Conservation (phyloP, 805 yeast species). For the Starmera caribaea region DNA sequence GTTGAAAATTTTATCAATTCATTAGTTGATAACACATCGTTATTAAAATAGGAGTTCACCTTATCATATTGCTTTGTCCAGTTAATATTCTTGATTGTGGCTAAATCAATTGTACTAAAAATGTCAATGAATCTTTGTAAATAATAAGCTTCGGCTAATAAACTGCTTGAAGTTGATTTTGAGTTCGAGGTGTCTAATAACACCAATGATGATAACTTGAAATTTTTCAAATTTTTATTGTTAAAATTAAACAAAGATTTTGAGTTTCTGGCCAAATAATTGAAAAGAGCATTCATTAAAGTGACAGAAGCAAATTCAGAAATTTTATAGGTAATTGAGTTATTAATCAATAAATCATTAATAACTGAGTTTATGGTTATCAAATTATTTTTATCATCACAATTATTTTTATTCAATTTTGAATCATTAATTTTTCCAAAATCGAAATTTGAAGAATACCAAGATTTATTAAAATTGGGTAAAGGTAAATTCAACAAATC, state of each 20-base stretch:
- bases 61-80: no score
- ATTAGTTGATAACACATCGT: no score
- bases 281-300: conserved; percentile 32
- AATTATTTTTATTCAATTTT: conserved; percentile 2
- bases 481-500: conserved; percentile 23
- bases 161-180: no score
- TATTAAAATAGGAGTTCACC: no score
- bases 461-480: conserved; percentile 44
- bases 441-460: conserved; percentile 26
- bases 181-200: no score
- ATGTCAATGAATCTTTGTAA: no score
- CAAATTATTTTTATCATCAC: conserved; percentile 16
- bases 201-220: no score
- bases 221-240: conserved; percentile 15
- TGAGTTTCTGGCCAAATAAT: conserved; percentile 11
- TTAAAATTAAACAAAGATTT: conserved; percentile 9
- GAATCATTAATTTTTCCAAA: conserved; percentile 18
- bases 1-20: no score
- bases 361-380: conserved; percentile 21
- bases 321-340: conserved; percentile 26
- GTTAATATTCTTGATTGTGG: no score
- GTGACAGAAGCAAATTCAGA: conserved; percentile 34
- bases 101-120: no score
- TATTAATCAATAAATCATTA: conserved; percentile 27
- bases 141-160: no score